Evolutionary conservation across 106 monocot species (phyloP), one percentile per base, ranked within the genome.

Genomic region (Dioscorea dumetorum): DNA sequence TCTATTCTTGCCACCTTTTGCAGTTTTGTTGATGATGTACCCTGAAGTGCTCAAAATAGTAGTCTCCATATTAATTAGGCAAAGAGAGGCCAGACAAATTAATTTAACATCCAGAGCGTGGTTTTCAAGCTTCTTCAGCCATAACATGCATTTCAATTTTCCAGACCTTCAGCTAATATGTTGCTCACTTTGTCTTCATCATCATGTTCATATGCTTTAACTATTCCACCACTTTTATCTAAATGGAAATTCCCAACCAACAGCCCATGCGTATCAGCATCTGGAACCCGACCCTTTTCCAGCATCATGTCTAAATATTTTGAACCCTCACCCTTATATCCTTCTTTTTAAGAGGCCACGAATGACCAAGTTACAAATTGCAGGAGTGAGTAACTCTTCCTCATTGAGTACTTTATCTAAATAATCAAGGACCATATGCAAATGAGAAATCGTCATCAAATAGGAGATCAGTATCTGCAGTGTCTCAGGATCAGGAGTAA

Each of bases 231-330:
- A 18, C 15, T 61, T 18, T 41, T 68, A 52, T 80, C 79, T 60
- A 60, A 18, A 67, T 69, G 32, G 49, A 6, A 33, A 28, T 60
- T 80, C 24, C 84, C 79, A 61, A 87, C 61, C 70, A 91, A 74
- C 53, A 91, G 70, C 10, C 35, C 63, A 82, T 87, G 91, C 48
- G 87, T 81, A 23, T 79, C 31, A 22, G 81, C 56, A 91, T 87
- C 81, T 60, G 91, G 91, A 24, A 91, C 73, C 79, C 78, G 84
- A 31, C 84, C 84, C 23, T 77, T 84, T 20, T 79, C 91, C 15
- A 91, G 67, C 87, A 84, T 91, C 72, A 67, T 67, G 35, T 91
- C 86, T 76, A 91, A 74, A 22, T 81, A 81, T 58, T 67, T 79
- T 72, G 64, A 69, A 56, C 84, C 91, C 49, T 72, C 81, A 10